Base-by-base conservation (phyloP, 1,284 basidiomycete species). In the Meripilus lineatus region DNA sequence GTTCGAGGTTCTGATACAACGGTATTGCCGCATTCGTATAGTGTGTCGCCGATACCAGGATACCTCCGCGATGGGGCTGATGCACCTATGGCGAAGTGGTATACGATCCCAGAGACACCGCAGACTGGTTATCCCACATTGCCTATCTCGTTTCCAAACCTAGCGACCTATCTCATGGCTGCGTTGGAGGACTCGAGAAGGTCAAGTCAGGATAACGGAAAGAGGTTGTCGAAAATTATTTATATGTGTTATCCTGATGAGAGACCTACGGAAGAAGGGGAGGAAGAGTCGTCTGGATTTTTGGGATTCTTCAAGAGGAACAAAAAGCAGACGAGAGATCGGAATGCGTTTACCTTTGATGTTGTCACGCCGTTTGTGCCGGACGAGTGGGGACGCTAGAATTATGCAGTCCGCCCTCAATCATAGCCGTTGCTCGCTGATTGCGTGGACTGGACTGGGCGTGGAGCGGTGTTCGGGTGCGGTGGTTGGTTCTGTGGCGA, bases 281-380 rank as follows among this genome's bases (percentile, higher is more conserved):
- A 62, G 10, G 71, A 67, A 18, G 58, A 67, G 60, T 38, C 63
- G 61, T 40, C 67, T 55, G 51, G 63, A 55, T 44, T 63, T 63
- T 38, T 68, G 73, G 44, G 71, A 70, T 35, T 72, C 65, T 32
- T 84, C 48, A 79, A 77, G 58, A 72, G 76, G 32, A 78, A 85
- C 11, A 77, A 79, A 22, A 69, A 77, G 38, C 68, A 70, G 17
- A 40, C 52, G 43, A 67, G 70, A 47, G 65, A 69, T 51, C 72
- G 71, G 50, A 89, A 89, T 55, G 83, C 84, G 53, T 84, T 88
- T 48, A 81, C 79, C 11, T 89, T 80, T 50, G 82, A 87, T 40
- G 71, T 88, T 14, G 84, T 89, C 43, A 89, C 86, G 22, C 86
- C 86, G 1, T 89, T 89, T 59, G 56, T 66, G 18, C 53, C 67